Evolutionary conservation across 352 stramenopile species (phyloP).

Genomic region (Thraustochytrium striatum): DNA sequence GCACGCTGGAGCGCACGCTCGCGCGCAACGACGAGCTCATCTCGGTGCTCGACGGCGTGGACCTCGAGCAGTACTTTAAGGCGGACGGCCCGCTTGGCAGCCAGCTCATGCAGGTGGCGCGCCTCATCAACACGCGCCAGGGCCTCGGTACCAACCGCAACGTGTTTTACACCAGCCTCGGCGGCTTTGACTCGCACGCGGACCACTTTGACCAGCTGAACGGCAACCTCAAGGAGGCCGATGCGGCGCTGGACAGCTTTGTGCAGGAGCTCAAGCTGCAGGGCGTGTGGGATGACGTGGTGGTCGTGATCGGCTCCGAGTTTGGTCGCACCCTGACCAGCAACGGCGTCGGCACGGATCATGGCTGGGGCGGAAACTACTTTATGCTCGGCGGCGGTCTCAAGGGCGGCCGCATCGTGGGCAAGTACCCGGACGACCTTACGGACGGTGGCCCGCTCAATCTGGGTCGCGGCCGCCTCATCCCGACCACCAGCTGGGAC

Average conservation of each 20-base stretch:
- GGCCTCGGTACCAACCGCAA: slow-evolving; percentile 57
- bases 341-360: slow-evolving; percentile 60
- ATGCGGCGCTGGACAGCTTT: slow-evolving; percentile 59
- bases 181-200: slow-evolving; percentile 63
- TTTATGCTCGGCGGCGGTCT: slow-evolving; percentile 58
- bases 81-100: neutral
- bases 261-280: slow-evolving; percentile 57
- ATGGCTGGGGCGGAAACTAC: slow-evolving; percentile 53
- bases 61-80: neutral
- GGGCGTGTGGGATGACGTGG: slow-evolving; percentile 57
- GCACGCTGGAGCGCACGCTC: neutral
- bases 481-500: slow-evolving; percentile 61
- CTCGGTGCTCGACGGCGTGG: neutral
- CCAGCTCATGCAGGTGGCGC: slow-evolving; percentile 59
- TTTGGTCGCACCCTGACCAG: slow-evolving; percentile 62
- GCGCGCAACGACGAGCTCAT: neutral
- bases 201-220: neutral
- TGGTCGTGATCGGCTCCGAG: slow-evolving; percentile 60
- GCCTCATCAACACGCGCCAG: slow-evolving; percentile 59
- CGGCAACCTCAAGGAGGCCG: slow-evolving; percentile 45
- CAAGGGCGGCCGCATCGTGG: slow-evolving; percentile 59
- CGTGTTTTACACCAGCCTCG: slow-evolving; percentile 58
- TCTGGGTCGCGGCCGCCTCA: slow-evolving; percentile 57
- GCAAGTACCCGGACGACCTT: slow-evolving; percentile 62
- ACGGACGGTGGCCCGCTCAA: slow-evolving; percentile 50